A percentile compares a stretch with the other conserved stretches of the same genome.
These are phyloP conservation scores for Globisporangium cederbergense DNA, from an alignment of 352 stramenopile genomes.

Conservation along the genomic window DNA sequence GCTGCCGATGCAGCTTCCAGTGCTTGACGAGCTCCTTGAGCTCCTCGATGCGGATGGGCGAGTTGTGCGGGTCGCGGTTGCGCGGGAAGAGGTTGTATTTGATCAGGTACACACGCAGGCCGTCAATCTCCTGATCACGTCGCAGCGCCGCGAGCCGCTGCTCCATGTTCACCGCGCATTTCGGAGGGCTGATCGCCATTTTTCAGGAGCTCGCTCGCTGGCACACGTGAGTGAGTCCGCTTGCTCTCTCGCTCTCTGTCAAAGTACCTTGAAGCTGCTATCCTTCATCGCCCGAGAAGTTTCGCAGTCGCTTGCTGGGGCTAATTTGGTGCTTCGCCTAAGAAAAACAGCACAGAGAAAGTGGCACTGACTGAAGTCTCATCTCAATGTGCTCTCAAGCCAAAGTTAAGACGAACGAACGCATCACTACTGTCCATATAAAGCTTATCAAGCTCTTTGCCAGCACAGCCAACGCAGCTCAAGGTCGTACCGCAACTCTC, in stretches of 20 bases:
- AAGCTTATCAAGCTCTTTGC: not conserved
- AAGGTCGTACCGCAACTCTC: not conserved
- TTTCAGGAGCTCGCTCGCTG: not conserved
- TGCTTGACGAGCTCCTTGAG: slow-evolving; percentile 91
- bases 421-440: slow-evolving; percentile 1
- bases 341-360: not conserved
- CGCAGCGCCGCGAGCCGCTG: slow-evolving; percentile 71
- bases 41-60: slow-evolving; percentile 83
- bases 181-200: slow-evolving; percentile 74
- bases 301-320: not conserved
- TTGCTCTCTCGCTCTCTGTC: not conserved
- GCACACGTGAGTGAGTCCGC: too few species aligned
- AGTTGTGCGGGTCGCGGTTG: slow-evolving; percentile 83
- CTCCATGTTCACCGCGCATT: slow-evolving; percentile 87
- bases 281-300: not conserved
- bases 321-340: slow-evolving; percentile 2
- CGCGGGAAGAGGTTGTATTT: slow-evolving; percentile 87
- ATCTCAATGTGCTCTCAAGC: not conserved
- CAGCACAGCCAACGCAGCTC: not conserved
- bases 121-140: slow-evolving; percentile 83
- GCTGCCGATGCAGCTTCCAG: slow-evolving; percentile 89
- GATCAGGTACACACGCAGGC: slow-evolving; percentile 76
- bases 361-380: not conserved
- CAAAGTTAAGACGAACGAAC: not conserved
- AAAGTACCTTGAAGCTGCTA: not conserved